These are phyloP conservation scores for Anacardium occidentale DNA, from an alignment of 345 rosid genomes.

Conservation along the genomic window DNA sequence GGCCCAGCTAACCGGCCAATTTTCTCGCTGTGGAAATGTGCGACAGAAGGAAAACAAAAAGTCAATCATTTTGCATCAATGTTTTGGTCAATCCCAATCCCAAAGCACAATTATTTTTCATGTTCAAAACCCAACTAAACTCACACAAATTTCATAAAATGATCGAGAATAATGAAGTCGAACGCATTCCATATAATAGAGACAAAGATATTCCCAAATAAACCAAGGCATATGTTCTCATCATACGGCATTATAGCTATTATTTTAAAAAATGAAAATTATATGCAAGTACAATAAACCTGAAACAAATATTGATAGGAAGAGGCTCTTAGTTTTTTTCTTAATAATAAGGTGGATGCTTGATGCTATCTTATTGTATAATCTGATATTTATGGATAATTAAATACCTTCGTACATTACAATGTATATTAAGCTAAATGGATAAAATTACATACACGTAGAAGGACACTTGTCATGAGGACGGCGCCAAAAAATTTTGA, in stretches of 20 bases:
- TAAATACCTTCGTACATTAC: no score
- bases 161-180: no score
- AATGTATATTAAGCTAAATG: neutral
- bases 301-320: neutral
- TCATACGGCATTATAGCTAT: no score
- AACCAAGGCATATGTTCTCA: neutral
- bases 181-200: no score
- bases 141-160: no score
- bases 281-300: neutral
- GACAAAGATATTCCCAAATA: no score
- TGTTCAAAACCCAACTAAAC: no score
- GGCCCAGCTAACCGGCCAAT: constrained; percentile 47
- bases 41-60: neutral
- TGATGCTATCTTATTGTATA: neutral
- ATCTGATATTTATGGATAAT: neutral
- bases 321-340: neutral
- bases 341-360: neutral
- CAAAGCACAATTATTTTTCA: neutral
- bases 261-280: neutral
- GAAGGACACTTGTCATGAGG: constrained; percentile 22
- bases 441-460: neutral
- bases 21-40: constrained; percentile 14
- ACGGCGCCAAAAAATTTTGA: constrained; percentile 54
- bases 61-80: constrained; percentile 24
- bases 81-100: neutral